Evolutionary conservation across 345 rosid species (phyloP), one percentile per base, ranked within the genome.

Genomic region (Reutealis trisperma): DNA sequence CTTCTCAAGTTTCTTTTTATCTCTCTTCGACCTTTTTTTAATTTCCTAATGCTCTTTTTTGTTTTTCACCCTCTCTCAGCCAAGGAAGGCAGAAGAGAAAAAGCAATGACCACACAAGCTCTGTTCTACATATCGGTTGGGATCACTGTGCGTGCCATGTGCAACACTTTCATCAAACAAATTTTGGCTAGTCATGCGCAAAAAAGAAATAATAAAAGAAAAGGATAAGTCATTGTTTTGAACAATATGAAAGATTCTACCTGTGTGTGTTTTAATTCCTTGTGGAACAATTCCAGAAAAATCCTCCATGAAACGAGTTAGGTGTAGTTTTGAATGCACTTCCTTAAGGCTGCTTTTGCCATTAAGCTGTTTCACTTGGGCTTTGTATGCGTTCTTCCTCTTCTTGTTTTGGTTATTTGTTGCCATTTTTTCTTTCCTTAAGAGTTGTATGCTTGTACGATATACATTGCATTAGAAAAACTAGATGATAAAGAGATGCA

Each of bases 21-120:
- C 51, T 70, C 32, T 42, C 15, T 27, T n/a, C 37, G 37, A 22
- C 64, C 12, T 24, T 25, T 6, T 0, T 37, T 5, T 14, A 10
- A 18, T 27, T 11, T 55, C 32, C 58, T 63, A 27, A 63, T 27
- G 69, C 18, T 34, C 52, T n/a, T 44, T 27, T 25, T 59, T 71
- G 58, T 82, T 68, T 30, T 44, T 16, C 34, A 21, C 8, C 14
- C 83, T 30, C 9, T 37, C 49, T 3, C 84, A 91, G 96, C 96
- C 97, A 51, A 88, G 93, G 81, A 88, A 92, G 83, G 97, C 96
- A 69, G 91, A 91, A 76, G 96, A 92, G 73, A 90, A 87, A 91
- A 88, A 92, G 87, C 81, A 75, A 62, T 85, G 71, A 79, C 44
- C 12, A 25, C 15, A 55, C 18, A 15, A 13, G 2, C 9, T 59